phyloP scores from a whole-genome alignment of 2,329 filamentous ascomycete species.

The Nemania diffusa region DNA sequence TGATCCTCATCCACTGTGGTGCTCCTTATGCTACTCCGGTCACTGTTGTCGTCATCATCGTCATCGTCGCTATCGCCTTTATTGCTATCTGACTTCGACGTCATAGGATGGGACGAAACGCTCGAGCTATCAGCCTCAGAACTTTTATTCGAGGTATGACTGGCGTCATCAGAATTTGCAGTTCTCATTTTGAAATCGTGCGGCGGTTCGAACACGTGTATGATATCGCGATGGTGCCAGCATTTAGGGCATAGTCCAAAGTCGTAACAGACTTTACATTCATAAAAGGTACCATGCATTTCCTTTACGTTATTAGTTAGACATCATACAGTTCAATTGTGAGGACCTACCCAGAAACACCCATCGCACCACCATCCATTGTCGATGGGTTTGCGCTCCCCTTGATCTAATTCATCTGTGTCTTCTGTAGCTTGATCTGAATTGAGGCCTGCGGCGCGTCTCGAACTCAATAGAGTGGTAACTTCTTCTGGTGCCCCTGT shows the following conservation, averaged over 20 bases:
- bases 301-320: conserved; percentile 7
- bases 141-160: not conserved
- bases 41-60: not conserved
- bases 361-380: conserved; percentile 7
- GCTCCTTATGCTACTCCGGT: not conserved
- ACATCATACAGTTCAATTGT: not conserved
- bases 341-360: conserved; percentile 9
- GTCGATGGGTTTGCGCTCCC: not conserved
- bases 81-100: not conserved
- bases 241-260: conserved; percentile 13
- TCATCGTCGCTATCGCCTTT: not conserved
- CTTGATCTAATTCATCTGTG: not conserved
- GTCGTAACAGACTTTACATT: conserved; percentile 10
- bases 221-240: conserved; percentile 10
- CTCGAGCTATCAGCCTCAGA: not conserved
- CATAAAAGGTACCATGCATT: conserved; percentile 1
- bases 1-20: too few species aligned
- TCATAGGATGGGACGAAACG: not conserved
- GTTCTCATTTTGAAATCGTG: not conserved
- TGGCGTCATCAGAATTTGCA: not conserved
- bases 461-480: not conserved
- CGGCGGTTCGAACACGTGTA: conserved; percentile 1
- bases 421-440: not conserved
- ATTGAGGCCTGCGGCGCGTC: not conserved
- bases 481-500: conserved; percentile 14